Evolutionary conservation across 495 filamentous ascomycete genomes (phyloP), one percentile per base, ranked within the genome.

Genomic region (Coniosporium apollinis): DNA sequence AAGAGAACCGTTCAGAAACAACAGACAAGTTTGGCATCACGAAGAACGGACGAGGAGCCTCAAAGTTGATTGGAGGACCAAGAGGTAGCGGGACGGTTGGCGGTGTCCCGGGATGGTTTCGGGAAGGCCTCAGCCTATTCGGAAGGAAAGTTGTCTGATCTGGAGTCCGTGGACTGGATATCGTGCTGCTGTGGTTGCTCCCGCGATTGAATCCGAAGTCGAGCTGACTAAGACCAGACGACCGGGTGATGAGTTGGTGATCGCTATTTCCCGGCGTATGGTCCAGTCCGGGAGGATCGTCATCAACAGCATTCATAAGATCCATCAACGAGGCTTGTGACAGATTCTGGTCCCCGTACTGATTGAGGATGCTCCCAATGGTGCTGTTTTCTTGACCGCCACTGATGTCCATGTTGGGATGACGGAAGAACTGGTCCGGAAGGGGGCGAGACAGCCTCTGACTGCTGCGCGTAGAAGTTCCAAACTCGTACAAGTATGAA

Each of bases 381-480:
- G 48, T 51, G 28, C 43, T 42, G 17, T 45, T 37, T 21, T 48
- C 36, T 19, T 44, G 24, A n/a, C n/a, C n/a, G n/a, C n/a, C n/a
- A n/a, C n/a, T 32, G n/a, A 34, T 30, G 4, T 25, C 15, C 14
- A 32, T 15, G 8, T 33, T 5, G 7, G 42, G 30, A 26, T 39
- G 39, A 17, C 33, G 37, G 14, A 30, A 15, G 6, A 40, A 22
- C 3, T n/a, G n/a, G n/a, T n/a, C n/a, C n/a, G n/a, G n/a, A n/a
- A n/a, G n/a, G n/a, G n/a, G n/a, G n/a, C n/a, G n/a, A n/a, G n/a
- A n/a, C n/a, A n/a, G n/a, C n/a, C n/a, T n/a, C n/a, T n/a, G n/a
- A 24, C 40, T 47, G 9, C 18, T 35, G 6, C 31, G 42, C 1
- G 16, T n/a, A 3, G 24, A 26, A 26, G 8, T 13, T 26, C 13